These are phyloP conservation scores for Torrubiellomyces zombiae DNA, from an alignment of 2,329 filamentous ascomycete genomes.

Conservation along the genomic window DNA sequence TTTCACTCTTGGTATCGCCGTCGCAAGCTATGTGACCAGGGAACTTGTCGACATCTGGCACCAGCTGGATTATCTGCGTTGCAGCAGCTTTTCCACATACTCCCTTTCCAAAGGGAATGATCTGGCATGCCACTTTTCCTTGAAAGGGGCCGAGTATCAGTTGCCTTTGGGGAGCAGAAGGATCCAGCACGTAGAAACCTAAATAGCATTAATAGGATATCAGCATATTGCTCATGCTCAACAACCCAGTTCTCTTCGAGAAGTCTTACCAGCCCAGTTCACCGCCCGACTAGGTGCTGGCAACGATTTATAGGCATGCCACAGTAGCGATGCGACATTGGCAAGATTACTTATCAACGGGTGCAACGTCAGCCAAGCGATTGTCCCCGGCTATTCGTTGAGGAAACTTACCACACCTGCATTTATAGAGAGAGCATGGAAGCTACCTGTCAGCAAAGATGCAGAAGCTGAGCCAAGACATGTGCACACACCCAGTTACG, in stretches of 20 bases:
- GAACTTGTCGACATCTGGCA: conserved; percentile 55
- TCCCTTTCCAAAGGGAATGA: conserved; percentile 54
- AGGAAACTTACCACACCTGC: conserved; percentile 11
- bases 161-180: conserved; percentile 23
- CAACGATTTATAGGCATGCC: conserved; percentile 64
- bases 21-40: conserved; percentile 75
- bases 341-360: conserved; percentile 51
- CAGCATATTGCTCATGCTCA: too few relatives aligned
- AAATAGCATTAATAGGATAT: neutral
- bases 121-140: conserved; percentile 66
- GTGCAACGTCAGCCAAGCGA: too few relatives aligned
- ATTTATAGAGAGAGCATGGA: neutral
- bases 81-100: conserved; percentile 60
- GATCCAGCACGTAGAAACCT: conserved; percentile 61
- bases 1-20: conserved; percentile 57
- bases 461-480: conserved; percentile 1
- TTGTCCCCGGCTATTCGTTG: too few relatives aligned
- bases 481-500: conserved; percentile 63
- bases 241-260: neutral
- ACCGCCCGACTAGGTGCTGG: conserved; percentile 46
- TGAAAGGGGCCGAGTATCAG: conserved; percentile 69
- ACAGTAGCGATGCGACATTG: conserved; percentile 59
- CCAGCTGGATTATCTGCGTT: conserved; percentile 43
- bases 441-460: conserved; percentile 1
- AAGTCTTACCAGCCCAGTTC: conserved; percentile 53